Evolutionary conservation across 208 protist genomes (phyloP).

Genomic region (Tetramitus jugosus): DNA sequence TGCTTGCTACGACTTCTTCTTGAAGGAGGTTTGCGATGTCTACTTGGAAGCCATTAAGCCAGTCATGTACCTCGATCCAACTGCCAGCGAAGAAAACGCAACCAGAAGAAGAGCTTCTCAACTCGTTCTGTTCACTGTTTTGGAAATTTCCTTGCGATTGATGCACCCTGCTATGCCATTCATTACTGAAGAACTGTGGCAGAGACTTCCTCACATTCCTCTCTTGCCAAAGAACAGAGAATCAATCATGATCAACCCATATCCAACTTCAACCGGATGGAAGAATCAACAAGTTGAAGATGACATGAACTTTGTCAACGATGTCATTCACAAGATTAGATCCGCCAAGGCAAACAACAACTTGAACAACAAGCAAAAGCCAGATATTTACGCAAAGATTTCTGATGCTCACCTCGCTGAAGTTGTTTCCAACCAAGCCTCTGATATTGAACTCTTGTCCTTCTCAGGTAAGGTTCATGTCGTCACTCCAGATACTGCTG

Average conservation of each 20-base stretch:
- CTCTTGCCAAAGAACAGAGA: conserved; percentile 30
- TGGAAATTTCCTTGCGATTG: conserved; percentile 83
- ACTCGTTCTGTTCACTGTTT: conserved; percentile 73
- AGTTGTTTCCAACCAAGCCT: conserved; percentile 46
- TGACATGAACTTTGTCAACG: conserved; percentile 67
- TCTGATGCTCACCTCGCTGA: conserved; percentile 44
- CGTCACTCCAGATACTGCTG: conserved; percentile 48
- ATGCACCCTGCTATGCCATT: conserved; percentile 99
- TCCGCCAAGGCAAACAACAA: conserved; percentile 71
- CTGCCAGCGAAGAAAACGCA: neutral
- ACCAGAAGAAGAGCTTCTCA: conserved; percentile 55
- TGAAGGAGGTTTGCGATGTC: conserved; percentile 95
- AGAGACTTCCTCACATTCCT: conserved; percentile 73
- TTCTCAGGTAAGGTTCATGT: conserved; percentile 61
- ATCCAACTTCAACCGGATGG: conserved; percentile 41
- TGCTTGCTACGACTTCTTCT: conserved; percentile 89
- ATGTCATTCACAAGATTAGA: conserved; percentile 67
- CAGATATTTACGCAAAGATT: conserved; percentile 60
- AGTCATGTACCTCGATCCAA: neutral
- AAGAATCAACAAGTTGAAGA: conserved; percentile 40
- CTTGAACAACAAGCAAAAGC: conserved; percentile 73
- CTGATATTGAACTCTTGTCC: conserved; percentile 62
- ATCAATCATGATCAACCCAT: conserved; percentile 73
- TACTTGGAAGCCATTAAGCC: conserved; percentile 56
- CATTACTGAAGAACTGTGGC: conserved; percentile 98